Evolutionary conservation across 2,329 filamentous ascomycete genomes (phyloP).

Genomic region (Colletotrichum caudatum): DNA sequence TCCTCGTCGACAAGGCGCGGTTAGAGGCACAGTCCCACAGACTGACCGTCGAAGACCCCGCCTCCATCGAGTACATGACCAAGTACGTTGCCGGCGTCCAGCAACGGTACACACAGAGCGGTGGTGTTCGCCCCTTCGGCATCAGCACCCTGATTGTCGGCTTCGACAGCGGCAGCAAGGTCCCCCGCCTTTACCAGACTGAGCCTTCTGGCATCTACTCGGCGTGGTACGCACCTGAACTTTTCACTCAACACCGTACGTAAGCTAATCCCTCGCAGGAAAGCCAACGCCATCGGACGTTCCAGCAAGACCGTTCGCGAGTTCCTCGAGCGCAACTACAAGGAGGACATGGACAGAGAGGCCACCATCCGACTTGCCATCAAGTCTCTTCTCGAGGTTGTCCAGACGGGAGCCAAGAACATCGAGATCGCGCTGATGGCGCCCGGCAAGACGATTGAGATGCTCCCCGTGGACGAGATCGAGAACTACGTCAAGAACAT

Average conservation of each 20-base stretch:
- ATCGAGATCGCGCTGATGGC: slow-evolving; percentile 99
- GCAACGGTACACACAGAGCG: slow-evolving; percentile 98
- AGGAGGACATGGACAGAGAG: slow-evolving; percentile 96
- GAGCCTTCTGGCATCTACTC: slow-evolving; percentile 99
- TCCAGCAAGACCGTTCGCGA: slow-evolving; percentile 99
- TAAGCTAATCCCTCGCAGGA: slow-evolving; percentile 69
- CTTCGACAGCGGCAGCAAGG: slow-evolving; percentile 94
- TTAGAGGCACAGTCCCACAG: slow-evolving; percentile 98
- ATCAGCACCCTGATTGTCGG: slow-evolving; percentile 94
- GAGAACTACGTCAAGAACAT: slow-evolving; percentile 98
- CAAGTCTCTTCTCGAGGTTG: slow-evolving; percentile 97
- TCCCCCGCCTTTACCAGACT: slow-evolving; percentile 94
- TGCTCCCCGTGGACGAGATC: slow-evolving; percentile 95
- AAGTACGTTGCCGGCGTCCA: slow-evolving; percentile 98
- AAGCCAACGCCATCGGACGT: slow-evolving; percentile 97
- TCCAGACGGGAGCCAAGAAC: slow-evolving; percentile 99
- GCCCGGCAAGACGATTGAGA: slow-evolving; percentile 89
- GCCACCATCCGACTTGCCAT: slow-evolving; percentile 96
- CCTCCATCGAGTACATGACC: slow-evolving; percentile 99
- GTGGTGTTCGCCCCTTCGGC: slow-evolving; percentile 97
- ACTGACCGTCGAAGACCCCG: slow-evolving; percentile 95
- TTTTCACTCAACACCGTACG: not conserved
- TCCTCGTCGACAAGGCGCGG: slow-evolving; percentile 97
- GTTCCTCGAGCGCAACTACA: slow-evolving; percentile 98
- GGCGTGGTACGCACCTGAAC: slow-evolving; percentile 76